phyloP scores from a whole-genome alignment of 352 stramenopile genomes.

The Pythium guiyangense region DNA sequence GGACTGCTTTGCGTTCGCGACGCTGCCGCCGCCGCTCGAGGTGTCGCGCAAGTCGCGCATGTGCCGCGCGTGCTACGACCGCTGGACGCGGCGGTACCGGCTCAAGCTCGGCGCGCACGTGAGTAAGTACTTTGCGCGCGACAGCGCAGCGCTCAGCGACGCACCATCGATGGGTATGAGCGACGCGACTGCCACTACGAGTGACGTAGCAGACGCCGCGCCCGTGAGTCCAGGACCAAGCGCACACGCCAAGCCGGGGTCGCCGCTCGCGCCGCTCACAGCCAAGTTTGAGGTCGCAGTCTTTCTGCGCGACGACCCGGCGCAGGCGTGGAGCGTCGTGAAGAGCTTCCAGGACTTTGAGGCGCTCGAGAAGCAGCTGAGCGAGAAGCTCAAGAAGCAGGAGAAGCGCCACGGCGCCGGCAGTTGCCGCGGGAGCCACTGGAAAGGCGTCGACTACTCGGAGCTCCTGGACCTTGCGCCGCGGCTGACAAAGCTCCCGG shows the following conservation, averaged over 20 bases:
- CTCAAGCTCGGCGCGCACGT: conserved; percentile 63
- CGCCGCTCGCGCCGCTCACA: conserved; percentile 4
- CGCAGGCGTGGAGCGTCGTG: conserved; percentile 61
- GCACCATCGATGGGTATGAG: not conserved
- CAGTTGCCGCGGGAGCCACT: conserved; percentile 36
- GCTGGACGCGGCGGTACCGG: conserved; percentile 59
- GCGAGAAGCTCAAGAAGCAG: conserved; percentile 65
- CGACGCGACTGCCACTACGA: not conserved
- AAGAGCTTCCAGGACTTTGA: conserved; percentile 74
- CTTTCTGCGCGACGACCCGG: conserved; percentile 45
- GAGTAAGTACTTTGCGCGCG: conserved; percentile 63
- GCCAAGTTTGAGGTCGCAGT: conserved; percentile 53
- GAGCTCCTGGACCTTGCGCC: conserved; percentile 47
- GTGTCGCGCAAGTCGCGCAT: conserved; percentile 55
- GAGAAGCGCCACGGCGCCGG: conserved; percentile 54
- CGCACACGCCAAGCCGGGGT: not conserved
- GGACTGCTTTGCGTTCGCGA: conserved; percentile 60
- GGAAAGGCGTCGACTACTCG: conserved; percentile 68
- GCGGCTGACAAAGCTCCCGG: conserved; percentile 36
- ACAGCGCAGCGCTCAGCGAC: conserved; percentile 15
- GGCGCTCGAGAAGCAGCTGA: conserved; percentile 55
- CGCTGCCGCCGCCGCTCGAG: conserved; percentile 62
- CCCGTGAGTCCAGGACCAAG: too few relatives aligned
- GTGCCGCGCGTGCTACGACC: conserved; percentile 64
- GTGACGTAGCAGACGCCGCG: not conserved